Base-by-base conservation (phyloP, 495 filamentous ascomycete species). In the Annulohypoxylon bovei region DNA sequence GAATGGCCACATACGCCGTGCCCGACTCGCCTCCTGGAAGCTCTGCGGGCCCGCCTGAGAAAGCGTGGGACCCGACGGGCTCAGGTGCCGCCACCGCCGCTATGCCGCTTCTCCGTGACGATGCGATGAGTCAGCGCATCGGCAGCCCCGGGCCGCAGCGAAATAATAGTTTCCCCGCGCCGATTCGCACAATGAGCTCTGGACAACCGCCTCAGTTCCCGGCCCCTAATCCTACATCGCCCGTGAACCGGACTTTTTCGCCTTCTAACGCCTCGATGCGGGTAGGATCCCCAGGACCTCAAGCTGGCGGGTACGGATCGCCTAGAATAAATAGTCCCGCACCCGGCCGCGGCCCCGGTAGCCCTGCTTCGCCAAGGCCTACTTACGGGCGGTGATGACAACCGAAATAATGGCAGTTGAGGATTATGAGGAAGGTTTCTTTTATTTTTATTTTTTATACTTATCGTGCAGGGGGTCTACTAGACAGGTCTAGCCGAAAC, bases 11-110 rank as follows among this genome's bases (percentile, higher is more conserved):
- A 42, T 77, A 80, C 70, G 79, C 75, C 59, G 54, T 83, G 1
- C 68, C 77, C 16, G 67, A 74, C 32, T 79, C 81, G 5, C 81
- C 81, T 14, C 71, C 72, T 4, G 68, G 74, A 59, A 74, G 71
- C 52, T 73, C 64, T 22, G 69, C 74, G 12, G 73, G 73, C 0
- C 68, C 58, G 3, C 63, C 71, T 0, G 71, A 76, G 28, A 74
- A 69, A 32, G 44, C 59, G 0, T 77, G 76, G 76, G 81, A 72
- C 25, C 75, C 73, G 0, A 77, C 65, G 2, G 64, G 66, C 22
- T 66, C 75, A 0, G 77, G 68, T n/a, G 68, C 62, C 6, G 69
- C 74, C 52, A 65, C 67, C 9, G 77, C 73, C 49, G 76, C 76
- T 16, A 74, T 77, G 71, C 77, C 78, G 0, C 71, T 79, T 0